Conservation (phyloP, 257 asterid genomes). For the Verbascum thapsus region DNA sequence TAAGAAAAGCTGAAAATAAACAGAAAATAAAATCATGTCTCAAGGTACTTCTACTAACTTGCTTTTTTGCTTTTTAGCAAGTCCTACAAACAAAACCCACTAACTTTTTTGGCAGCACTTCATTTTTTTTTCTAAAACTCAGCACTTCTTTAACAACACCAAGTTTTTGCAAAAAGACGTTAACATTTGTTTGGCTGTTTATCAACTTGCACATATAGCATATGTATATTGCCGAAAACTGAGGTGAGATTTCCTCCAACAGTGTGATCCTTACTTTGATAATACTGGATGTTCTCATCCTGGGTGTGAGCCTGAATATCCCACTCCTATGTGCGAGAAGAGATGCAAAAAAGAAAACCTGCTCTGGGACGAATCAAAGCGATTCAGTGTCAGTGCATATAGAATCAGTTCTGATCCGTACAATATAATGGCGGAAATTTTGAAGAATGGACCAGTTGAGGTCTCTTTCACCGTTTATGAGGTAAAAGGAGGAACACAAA, state of each 20-base stretch:
- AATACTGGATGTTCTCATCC: slow-evolving; percentile 90
- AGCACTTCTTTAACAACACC: no score
- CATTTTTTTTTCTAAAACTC: no score
- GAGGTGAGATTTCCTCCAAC: slow-evolving; percentile 31
- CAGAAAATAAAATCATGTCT: no score
- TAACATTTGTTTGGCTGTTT: slow-evolving; percentile 8
- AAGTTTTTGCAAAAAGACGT: no score
- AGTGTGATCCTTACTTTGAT: slow-evolving; percentile 99
- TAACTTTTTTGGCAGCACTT: no score
- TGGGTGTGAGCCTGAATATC: slow-evolving; percentile 90
- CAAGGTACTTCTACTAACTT: no score
- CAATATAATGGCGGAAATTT: slow-evolving; percentile 86
- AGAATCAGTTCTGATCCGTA: slow-evolving; percentile 62
- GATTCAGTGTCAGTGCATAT: slow-evolving; percentile 62
- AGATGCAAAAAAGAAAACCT: slow-evolving; percentile 70
- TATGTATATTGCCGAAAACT: slow-evolving; percentile 21
- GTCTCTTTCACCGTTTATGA: slow-evolving; percentile 94
- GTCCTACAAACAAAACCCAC: no score
- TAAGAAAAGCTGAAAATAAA: no score
- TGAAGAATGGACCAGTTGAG: slow-evolving; percentile 86
- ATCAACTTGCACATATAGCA: slow-evolving; percentile 23
- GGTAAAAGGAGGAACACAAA: slow-evolving; percentile 44
- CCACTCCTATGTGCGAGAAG: slow-evolving; percentile 78
- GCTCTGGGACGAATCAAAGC: slow-evolving; percentile 77
- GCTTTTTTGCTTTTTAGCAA: no score